phyloP scores from a whole-genome alignment of 345 rosid species.

The Corymbia maculata region DNA sequence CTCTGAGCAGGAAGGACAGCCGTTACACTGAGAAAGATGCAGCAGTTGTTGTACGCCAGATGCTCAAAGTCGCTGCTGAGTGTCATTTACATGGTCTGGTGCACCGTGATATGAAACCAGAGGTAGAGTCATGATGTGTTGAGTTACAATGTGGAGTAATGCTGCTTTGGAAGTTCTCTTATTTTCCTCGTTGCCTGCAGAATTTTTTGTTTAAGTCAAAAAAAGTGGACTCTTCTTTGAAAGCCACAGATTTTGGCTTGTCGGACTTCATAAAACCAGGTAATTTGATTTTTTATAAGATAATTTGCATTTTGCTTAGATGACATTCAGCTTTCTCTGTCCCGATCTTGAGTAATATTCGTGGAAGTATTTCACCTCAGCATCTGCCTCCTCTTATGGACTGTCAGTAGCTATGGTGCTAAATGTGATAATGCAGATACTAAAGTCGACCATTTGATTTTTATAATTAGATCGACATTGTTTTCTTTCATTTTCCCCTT shows the following conservation, averaged over 20 bases:
- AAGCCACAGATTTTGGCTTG: conserved; percentile 50
- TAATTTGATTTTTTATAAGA: neutral
- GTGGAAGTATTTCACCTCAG: neutral
- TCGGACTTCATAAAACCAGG: conserved; percentile 51
- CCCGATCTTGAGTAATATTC: neutral
- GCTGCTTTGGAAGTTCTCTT: neutral
- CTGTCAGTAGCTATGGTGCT: neutral
- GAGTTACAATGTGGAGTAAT: neutral
- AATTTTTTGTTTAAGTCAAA: conserved; percentile 42
- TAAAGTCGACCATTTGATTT: neutral
- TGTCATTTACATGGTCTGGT: conserved; percentile 45
- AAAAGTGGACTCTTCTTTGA: conserved; percentile 30
- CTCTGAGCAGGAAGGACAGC: conserved; percentile 26
- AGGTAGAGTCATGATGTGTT: conserved; percentile 12
- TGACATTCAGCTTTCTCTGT: neutral
- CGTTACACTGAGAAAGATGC: conserved; percentile 77
- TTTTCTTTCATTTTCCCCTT: neutral
- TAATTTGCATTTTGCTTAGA: neutral
- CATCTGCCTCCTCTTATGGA: neutral
- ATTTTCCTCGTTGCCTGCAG: conserved; percentile 4
- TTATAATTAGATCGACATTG: neutral
- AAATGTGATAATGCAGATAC: neutral
- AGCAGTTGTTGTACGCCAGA: conserved; percentile 81
- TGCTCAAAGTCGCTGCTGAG: conserved; percentile 59
- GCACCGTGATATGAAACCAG: conserved; percentile 52